Base-by-base conservation (phyloP, 805 yeast genomes). In the Dipodascus geniculatus region DNA sequence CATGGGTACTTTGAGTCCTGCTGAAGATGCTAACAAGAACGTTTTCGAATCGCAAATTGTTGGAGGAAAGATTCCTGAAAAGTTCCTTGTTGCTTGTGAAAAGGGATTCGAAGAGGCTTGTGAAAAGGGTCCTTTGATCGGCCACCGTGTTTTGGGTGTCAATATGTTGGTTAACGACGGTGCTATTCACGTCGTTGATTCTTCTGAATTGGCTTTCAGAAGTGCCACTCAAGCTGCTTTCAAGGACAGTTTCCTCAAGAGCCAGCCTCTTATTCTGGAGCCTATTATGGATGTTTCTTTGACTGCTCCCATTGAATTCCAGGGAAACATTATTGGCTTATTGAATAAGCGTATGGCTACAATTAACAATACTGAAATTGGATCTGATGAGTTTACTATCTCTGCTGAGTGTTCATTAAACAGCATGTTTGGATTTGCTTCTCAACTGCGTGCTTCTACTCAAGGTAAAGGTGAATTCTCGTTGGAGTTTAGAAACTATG, bases 391-490 rank as follows among this genome's bases (percentile, higher is more conserved):
- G 68, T 91, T 93, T 72, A 86, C 95, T 9, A 81, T 93, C 57
- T 79, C 81, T 54, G 95, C 97, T 31, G 98, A 93, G 69, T 91
- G 98, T 74, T 85, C 98, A n/a, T 80, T 93, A 72, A 90, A 90
- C 74, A 80, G 87, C 57, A 81, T 93, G 88, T 93, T 93, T 69
- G 99, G 99, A 42, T 87, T 93, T 67, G 96, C 98, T 4, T 87
- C 98, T 6, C 81, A 87, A 23, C 77, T 93, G 66, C 85, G 99
- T 76, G 98, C 99, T 20, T 82, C 87, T 56, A 91, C 99, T 16
- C 99, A 93, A 72, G 99, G 99, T 72, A 93, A 93, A 69, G 99
- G 99, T 65, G 98, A 95, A 73, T 93, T 93, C 70, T 80, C 96
- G 1, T 78, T 93, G 70, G 99, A 93, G 70, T 93, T 93, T 74